These are phyloP conservation scores for Diversispora eburnea DNA, from an alignment of 192 early-diverging fungal genomes.

Conservation along the genomic window DNA sequence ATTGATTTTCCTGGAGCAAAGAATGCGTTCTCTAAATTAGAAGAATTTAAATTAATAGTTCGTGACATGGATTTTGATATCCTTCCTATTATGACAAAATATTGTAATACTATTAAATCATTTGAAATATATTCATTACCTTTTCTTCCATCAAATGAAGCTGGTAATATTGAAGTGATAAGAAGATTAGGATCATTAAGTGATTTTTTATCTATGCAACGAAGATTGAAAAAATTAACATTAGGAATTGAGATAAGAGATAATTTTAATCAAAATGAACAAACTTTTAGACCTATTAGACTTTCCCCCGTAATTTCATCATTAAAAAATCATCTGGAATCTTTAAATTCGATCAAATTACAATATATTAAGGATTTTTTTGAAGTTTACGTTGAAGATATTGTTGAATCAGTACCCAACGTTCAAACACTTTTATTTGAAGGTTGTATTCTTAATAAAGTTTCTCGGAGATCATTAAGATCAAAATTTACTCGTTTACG, in stretches of 20 bases:
- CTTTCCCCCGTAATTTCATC: background rate
- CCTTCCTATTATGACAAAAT: background rate
- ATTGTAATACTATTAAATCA: background rate
- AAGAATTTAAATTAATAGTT: background rate
- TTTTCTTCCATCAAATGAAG: background rate
- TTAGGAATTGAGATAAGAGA: background rate
- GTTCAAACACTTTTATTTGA: background rate
- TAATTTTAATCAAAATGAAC: background rate
- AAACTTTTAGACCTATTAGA: background rate
- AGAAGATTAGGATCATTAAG: background rate
- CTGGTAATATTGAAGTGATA: background rate
- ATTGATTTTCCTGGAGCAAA: background rate
- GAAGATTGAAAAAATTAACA: background rate
- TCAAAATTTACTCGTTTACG: background rate
- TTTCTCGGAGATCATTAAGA: background rate
- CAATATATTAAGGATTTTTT: background rate
- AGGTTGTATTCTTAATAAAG: background rate
- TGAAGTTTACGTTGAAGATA: background rate
- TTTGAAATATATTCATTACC: background rate
- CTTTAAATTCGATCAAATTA: conserved; percentile 1
- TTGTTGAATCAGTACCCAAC: background rate
- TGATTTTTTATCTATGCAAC: background rate
- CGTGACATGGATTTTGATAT: background rate
- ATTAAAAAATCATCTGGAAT: background rate
- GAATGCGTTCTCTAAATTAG: background rate